Evolutionary conservation across 2,329 filamentous ascomycete species (phyloP).

Genomic region (Ploettnerulaceae sp.): DNA sequence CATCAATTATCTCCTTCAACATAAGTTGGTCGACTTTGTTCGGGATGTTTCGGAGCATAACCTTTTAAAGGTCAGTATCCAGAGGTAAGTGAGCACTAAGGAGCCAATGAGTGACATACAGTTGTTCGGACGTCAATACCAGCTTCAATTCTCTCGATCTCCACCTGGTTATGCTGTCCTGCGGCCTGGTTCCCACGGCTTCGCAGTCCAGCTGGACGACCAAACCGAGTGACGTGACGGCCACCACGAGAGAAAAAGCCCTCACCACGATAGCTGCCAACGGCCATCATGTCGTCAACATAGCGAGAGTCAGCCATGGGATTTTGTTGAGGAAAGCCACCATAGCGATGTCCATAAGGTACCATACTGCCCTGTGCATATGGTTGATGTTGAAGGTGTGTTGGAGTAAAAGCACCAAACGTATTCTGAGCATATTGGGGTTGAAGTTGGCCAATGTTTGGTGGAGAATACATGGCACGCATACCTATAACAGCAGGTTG

Average conservation of each 20-base stretch:
- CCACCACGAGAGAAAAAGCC: neutral
- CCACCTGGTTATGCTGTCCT: constrained; percentile 56
- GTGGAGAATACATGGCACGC: neutral
- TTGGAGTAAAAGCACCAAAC: neutral
- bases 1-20: constrained; percentile 75
- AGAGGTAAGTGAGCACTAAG: constrained; percentile 7
- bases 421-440: neutral
- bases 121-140: constrained; percentile 73
- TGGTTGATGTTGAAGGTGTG: neutral
- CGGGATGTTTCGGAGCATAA: constrained; percentile 93
- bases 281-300: neutral
- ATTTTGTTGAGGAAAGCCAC: too few relatives aligned
- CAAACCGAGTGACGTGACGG: neutral
- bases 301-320: neutral
- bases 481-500: neutral
- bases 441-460: neutral
- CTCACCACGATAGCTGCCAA: neutral
- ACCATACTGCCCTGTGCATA: neutral
- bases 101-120: constrained; percentile 42
- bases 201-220: neutral
- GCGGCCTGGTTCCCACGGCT: constrained; percentile 2
- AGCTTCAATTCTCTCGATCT: constrained; percentile 53
- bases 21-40: constrained; percentile 78
- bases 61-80: constrained; percentile 42
- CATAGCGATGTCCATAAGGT: too few relatives aligned